Evolutionary conservation across 1,284 basidiomycete species (phyloP).

Genomic region (Pterulicium gracile): DNA sequence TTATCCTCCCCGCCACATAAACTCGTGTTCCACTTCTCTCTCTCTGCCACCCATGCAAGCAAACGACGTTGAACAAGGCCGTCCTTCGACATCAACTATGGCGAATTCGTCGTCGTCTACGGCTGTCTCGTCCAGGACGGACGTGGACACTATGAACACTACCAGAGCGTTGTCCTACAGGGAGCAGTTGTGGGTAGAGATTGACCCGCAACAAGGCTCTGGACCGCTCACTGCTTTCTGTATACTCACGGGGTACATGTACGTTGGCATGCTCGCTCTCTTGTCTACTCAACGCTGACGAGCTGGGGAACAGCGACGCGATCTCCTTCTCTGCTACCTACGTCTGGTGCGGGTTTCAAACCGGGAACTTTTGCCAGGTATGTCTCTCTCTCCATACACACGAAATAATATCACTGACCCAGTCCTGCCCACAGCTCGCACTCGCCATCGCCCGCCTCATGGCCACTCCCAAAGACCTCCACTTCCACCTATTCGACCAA

Average conservation of each 20-base stretch:
- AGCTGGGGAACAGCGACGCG: slow-evolving; percentile 4
- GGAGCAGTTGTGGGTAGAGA: no score
- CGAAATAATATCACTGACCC: no score
- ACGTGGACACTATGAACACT: no score
- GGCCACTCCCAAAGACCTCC: slow-evolving; percentile 32
- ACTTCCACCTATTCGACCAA: slow-evolving; percentile 69
- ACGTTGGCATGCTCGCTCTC: slow-evolving; percentile 14
- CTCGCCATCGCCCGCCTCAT: slow-evolving; percentile 58
- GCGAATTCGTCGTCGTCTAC: no score
- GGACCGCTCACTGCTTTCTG: slow-evolving; percentile 64
- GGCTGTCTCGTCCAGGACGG: no score
- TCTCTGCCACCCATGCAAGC: no score
- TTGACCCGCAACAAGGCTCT: slow-evolving; percentile 50
- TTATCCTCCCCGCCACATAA: no score
- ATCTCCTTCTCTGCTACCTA: slow-evolving; percentile 39
- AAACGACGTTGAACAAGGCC: no score
- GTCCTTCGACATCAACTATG: no score
- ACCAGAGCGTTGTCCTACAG: no score
- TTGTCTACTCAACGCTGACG: slow-evolving; percentile 11
- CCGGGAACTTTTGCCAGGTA: slow-evolving; percentile 40
- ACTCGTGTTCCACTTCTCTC: no score
- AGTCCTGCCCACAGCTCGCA: slow-evolving; percentile 45
- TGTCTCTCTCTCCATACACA: no score
- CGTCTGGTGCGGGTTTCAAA: slow-evolving; percentile 86
- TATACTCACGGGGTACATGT: slow-evolving; percentile 84